Evolutionary conservation across 345 rosid species (phyloP).

Genomic region (Hevea brasiliensis): DNA sequence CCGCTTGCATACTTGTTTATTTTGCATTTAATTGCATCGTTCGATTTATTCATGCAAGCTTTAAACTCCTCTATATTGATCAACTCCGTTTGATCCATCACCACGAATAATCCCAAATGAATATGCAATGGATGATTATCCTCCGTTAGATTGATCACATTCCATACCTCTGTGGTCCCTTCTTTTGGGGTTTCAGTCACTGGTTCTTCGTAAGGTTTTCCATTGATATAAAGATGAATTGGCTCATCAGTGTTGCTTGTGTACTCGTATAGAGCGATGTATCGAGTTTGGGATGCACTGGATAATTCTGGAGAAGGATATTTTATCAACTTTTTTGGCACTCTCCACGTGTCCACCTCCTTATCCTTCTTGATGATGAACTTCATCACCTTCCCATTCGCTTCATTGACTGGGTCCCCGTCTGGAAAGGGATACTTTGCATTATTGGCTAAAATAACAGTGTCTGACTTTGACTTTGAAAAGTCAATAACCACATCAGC

Average conservation of each 20-base stretch:
- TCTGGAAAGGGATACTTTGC: conserved; percentile 74
- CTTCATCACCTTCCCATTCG: conserved; percentile 69
- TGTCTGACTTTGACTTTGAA: conserved; percentile 46
- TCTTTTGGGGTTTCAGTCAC: conserved; percentile 61
- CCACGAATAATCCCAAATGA: conserved; percentile 71
- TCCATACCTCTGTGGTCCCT: conserved; percentile 82
- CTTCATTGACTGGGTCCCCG: conserved; percentile 67
- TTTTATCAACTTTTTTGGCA: conserved; percentile 47
- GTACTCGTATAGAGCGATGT: conserved; percentile 82
- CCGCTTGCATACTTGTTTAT: conserved; percentile 60
- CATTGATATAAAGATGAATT: conserved; percentile 76
- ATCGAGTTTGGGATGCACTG: conserved; percentile 48
- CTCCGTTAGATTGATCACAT: conserved; percentile 81
- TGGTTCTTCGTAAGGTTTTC: conserved; percentile 52
- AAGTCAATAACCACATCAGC: conserved; percentile 80
- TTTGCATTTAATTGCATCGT: conserved; percentile 66
- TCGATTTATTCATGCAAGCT: conserved; percentile 58
- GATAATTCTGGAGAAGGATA: conserved; percentile 54
- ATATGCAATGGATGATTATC: conserved; percentile 92
- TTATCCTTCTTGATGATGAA: conserved; percentile 41
- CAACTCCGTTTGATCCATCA: conserved; percentile 64
- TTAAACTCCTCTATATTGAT: conserved; percentile 44
- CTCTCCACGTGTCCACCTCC: conserved; percentile 45
- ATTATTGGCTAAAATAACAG: conserved; percentile 49
- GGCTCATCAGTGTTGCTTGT: conserved; percentile 55